phyloP scores from a whole-genome alignment of 441 rosid genomes.

The Rhodomyrtus psidioides region DNA sequence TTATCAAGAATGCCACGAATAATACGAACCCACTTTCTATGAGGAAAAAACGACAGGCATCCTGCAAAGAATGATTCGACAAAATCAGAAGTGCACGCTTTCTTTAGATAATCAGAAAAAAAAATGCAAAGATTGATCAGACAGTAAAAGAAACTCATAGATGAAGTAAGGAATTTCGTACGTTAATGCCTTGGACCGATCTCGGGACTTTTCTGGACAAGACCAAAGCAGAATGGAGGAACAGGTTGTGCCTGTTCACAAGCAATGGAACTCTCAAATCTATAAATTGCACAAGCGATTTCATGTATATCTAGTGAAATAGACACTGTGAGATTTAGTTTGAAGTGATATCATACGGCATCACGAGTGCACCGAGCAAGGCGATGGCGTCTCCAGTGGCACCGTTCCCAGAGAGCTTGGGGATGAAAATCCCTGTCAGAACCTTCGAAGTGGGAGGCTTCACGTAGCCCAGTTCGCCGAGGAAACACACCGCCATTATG shows the following conservation, averaged over 20 bases:
- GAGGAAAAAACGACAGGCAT: not conserved
- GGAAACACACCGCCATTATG: constrained; percentile 3
- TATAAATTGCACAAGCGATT: not conserved
- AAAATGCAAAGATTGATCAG: no score
- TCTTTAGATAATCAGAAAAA: not conserved
- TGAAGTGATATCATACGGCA: not conserved
- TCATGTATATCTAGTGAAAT: not conserved
- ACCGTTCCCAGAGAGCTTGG: not conserved
- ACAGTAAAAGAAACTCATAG: not conserved
- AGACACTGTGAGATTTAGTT: not conserved
- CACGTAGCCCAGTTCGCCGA: not conserved
- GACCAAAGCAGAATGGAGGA: constrained; percentile 12
- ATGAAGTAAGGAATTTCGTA: not conserved
- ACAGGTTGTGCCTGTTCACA: constrained; percentile 48
- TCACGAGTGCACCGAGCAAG: constrained; percentile 6
- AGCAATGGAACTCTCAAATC: not conserved
- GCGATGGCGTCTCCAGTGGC: constrained; percentile 8
- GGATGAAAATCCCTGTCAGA: not conserved
- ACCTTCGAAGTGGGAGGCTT: not conserved
- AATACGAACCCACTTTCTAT: constrained; percentile 9
- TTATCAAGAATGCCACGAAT: constrained; percentile 5
- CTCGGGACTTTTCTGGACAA: not conserved
- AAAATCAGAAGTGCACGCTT: not conserved
- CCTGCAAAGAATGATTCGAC: not conserved
- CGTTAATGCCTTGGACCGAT: not conserved